These are phyloP conservation scores for Lathyrus oleraceus DNA, from an alignment of 306 rosid species.

Conservation along the genomic window DNA sequence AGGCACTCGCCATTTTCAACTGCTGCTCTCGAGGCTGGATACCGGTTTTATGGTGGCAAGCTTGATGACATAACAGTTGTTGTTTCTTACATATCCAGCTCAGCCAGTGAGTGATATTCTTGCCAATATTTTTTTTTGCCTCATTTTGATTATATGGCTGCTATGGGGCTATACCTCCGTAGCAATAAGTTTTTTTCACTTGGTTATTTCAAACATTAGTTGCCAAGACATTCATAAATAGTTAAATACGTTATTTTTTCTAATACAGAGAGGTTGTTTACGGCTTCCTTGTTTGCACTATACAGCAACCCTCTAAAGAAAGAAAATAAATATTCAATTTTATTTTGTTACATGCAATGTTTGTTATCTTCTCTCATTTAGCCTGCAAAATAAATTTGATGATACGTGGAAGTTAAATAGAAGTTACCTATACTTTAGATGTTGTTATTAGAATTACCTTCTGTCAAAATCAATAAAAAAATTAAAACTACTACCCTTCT, in stretches of 20 bases:
- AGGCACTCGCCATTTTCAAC: slow-evolving; percentile 77
- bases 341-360: neutral
- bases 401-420: neutral
- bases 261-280: neutral
- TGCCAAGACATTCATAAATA: neutral
- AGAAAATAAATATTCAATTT: neutral
- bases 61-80: slow-evolving; percentile 89
- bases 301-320: neutral
- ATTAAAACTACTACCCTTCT: too few relatives aligned
- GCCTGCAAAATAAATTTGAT: neutral
- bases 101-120: slow-evolving; percentile 33
- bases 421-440: neutral
- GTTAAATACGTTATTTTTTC: neutral
- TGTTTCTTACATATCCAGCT: slow-evolving; percentile 64
- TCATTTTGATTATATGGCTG: slow-evolving; percentile 10
- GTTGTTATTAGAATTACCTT: too few relatives aligned
- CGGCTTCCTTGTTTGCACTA: neutral
- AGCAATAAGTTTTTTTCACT: neutral
- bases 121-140: slow-evolving; percentile 4
- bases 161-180: slow-evolving; percentile 2
- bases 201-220: slow-evolving; percentile 11
- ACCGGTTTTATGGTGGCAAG: slow-evolving; percentile 81
- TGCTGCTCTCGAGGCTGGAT: slow-evolving; percentile 92
- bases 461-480: too few relatives aligned
- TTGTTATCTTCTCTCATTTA: neutral